phyloP scores from a whole-genome alignment of 192 early-diverging fungal genomes.

The Fimicolochytrium jonesii region DNA sequence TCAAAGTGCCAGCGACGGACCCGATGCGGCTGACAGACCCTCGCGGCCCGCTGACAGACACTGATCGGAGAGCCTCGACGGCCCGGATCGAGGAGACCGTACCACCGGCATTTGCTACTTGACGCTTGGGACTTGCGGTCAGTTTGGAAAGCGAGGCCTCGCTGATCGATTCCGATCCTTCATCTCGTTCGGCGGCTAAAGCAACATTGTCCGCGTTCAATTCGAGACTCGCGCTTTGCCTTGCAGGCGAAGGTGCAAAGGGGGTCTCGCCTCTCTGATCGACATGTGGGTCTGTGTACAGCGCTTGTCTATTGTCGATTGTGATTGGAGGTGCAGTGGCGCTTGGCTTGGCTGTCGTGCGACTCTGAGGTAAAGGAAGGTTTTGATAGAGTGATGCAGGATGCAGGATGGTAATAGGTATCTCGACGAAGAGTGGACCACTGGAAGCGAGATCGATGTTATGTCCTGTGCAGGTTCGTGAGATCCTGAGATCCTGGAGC shows the following conservation, averaged over 20 bases:
- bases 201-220: not conserved
- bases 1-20: too few relatives aligned
- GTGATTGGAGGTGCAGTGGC: not conserved
- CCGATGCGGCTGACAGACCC: too few relatives aligned
- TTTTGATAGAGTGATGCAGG: constrained; percentile 31
- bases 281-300: not conserved
- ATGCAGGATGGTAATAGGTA: constrained; percentile 45
- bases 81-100: too few relatives aligned
- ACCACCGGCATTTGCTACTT: too few relatives aligned
- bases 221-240: not conserved
- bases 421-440: constrained; percentile 22
- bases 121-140: too few relatives aligned
- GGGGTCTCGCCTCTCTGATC: not conserved
- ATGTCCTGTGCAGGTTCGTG: not conserved
- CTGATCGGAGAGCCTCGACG: too few relatives aligned
- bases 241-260: not conserved
- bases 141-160: not conserved
- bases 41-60: too few relatives aligned
- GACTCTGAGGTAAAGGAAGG: constrained; percentile 16
- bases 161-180: not conserved
- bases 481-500: not conserved
- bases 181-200: not conserved
- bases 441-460: too few relatives aligned
- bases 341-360: not conserved
- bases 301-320: not conserved